Percentiles rank a stretch among this genome's conserved stretches.
These are phyloP conservation scores for Clonostachys rosea DNA, from an alignment of 2,329 filamentous ascomycete species.

Conservation along the genomic window DNA sequence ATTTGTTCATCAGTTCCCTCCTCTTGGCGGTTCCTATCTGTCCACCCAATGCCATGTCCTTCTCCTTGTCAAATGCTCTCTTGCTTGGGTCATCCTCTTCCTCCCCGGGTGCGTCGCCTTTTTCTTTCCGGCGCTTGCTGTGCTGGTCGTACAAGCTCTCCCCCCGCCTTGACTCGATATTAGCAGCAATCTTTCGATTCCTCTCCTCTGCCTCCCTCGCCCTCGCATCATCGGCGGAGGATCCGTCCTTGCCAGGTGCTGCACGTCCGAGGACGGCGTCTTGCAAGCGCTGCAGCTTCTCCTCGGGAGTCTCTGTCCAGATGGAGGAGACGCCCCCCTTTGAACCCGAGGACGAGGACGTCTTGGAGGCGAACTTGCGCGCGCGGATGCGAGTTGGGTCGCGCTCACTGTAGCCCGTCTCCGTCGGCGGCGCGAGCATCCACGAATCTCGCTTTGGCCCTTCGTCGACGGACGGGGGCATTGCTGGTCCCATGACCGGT, in stretches of 20 bases:
- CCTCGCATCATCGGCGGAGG: slow-evolving; percentile 26
- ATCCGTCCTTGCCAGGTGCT: slow-evolving; percentile 24
- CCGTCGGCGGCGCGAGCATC: slow-evolving; percentile 70
- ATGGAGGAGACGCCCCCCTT: slow-evolving; percentile 45
- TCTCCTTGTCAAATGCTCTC: slow-evolving; percentile 84
- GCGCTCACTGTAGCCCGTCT: slow-evolving; percentile 51
- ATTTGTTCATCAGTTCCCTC: slow-evolving; percentile 73
- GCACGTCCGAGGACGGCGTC: slow-evolving; percentile 75
- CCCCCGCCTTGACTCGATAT: slow-evolving; percentile 48
- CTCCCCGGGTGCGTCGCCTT: slow-evolving; percentile 37
- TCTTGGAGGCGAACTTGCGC: slow-evolving; percentile 74
- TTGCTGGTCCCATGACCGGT: slow-evolving; percentile 28
- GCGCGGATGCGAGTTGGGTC: slow-evolving; percentile 82
- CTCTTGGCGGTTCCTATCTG: slow-evolving; percentile 70
- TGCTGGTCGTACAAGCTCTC: slow-evolving; percentile 58
- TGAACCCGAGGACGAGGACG: slow-evolving; percentile 17
- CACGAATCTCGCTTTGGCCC: slow-evolving; percentile 73
- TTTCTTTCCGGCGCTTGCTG: slow-evolving; percentile 24
- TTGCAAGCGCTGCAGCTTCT: slow-evolving; percentile 76
- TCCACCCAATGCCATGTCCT: slow-evolving; percentile 80
- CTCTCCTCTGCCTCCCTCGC: slow-evolving; percentile 57
- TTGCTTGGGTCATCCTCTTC: slow-evolving; percentile 89
- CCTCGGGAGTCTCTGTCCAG: slow-evolving; percentile 89
- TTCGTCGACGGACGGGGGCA: slow-evolving; percentile 21
- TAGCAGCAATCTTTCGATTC: slow-evolving; percentile 38